Evolutionary conservation across 352 stramenopile species (phyloP).

Genomic region (Pythium utonaiense): DNA sequence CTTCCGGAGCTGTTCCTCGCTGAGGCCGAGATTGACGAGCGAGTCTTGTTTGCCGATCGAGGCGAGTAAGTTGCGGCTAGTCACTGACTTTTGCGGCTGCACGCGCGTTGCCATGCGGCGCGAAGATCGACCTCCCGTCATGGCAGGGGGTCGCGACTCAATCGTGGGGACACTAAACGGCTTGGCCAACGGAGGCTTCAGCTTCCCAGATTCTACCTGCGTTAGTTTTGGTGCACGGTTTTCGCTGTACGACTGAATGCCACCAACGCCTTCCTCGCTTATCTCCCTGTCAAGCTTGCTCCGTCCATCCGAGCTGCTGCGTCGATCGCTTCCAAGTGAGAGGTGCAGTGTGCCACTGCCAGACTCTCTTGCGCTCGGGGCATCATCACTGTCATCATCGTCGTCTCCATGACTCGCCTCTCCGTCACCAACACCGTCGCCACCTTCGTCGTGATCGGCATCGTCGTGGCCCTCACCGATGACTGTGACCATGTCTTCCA

Average conservation of each 20-base stretch:
- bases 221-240: neutral
- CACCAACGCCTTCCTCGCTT: neutral
- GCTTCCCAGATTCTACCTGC: neutral
- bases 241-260: neutral
- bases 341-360: neutral
- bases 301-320: neutral
- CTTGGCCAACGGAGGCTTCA: neutral
- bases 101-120: slow-evolving; percentile 16
- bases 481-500: slow-evolving; percentile 1
- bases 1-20: slow-evolving; percentile 15
- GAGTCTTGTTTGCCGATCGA: slow-evolving; percentile 11
- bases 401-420: slow-evolving; percentile 7
- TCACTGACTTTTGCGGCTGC: slow-evolving; percentile 20
- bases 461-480: neutral
- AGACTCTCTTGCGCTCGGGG: neutral
- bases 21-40: slow-evolving; percentile 8
- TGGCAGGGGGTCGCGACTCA: neutral
- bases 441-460: slow-evolving; percentile 11
- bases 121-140: neutral
- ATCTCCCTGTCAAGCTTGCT: neutral
- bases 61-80: slow-evolving; percentile 13
- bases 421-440: neutral
- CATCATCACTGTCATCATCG: neutral
- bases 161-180: neutral
- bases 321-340: neutral